These are phyloP conservation scores for Xylaria venustula DNA, from an alignment of 495 filamentous ascomycete species.

Conservation along the genomic window DNA sequence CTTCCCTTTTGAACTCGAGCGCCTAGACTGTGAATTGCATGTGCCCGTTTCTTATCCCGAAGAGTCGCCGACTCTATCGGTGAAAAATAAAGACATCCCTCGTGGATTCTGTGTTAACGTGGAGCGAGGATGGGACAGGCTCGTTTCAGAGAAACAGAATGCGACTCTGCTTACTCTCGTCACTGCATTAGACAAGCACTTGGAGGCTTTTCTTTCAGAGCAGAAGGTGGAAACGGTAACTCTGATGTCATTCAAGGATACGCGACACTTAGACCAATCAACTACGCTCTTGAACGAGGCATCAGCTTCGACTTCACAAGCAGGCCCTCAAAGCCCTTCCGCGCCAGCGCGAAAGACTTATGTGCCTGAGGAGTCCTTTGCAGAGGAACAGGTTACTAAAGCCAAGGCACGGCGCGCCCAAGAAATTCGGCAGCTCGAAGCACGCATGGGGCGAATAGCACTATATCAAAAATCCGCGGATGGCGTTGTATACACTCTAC, in stretches of 20 bases:
- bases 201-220: conserved; percentile 70
- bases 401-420: conserved; percentile 63
- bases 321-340: conserved; percentile 46
- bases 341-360: conserved; percentile 25
- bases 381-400: conserved; percentile 54
- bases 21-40: conserved; percentile 68
- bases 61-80: conserved; percentile 55
- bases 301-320: conserved; percentile 49
- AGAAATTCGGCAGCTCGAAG: conserved; percentile 74
- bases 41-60: conserved; percentile 65
- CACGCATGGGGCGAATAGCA: conserved; percentile 68
- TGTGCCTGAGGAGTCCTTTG: conserved; percentile 45
- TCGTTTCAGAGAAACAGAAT: conserved; percentile 56
- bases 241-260: conserved; percentile 66
- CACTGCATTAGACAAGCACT: conserved; percentile 70
- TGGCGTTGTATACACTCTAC: conserved; percentile 68
- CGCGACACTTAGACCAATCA: conserved; percentile 34
- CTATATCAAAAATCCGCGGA: conserved; percentile 70
- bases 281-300: conserved; percentile 26
- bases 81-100: conserved; percentile 78
- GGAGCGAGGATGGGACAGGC: conserved; percentile 70
- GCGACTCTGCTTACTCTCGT: conserved; percentile 66
- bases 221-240: conserved; percentile 77
- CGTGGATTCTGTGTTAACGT: conserved; percentile 78
- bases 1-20: conserved; percentile 75